Base-by-base conservation (phyloP, 225 moss, liverwort and hornwort genomes). In the Anthoceros angustus region DNA sequence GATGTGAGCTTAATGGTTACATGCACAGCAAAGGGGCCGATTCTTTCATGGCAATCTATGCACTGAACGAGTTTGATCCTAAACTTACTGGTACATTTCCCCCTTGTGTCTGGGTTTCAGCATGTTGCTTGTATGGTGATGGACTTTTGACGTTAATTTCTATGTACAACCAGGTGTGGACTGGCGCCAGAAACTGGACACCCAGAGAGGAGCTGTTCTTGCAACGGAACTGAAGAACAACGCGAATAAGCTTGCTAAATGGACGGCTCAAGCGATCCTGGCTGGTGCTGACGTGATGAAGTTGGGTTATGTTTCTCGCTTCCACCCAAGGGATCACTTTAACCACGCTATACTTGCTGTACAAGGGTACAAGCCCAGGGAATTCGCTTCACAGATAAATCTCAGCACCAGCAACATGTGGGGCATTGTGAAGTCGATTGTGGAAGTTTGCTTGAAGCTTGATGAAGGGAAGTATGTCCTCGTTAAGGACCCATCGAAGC, bases 391-490 rank as follows among this genome's bases (percentile, higher is more conserved):
- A n/a, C 55, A 55, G 55, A 55, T 55, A 18, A 55, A 55, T 23
- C 55, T 55, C 15, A 55, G 55, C 55, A 55, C 55, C n/a, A 55
- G 55, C 55, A 55, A 55, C 14, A 55, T 55, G 55, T 55, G 55
- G 55, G 55, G 55, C 55, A 55, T 55, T 55, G 55, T 55, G 55
- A 55, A 55, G 18, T 55, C 55, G 14, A 9, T 55, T 55, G 55
- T 55, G 55, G 55, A 55, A 15, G 55, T 55, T 23, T 55, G 55
- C 23, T 18, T 55, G 18, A 55, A 55, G 55, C 55, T 55, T 18
- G 55, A 55, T 55, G 55, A 55, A 15, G 55, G 55, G 14, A 55
- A 55, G 55, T 55, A 55, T 55, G 23, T 55, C 23, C 23, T 55
- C n/a, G 55, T 55, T 7, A 55, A 55, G 55, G 55, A 55, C 55